A percentile compares a stretch with the other conserved stretches of the same genome.
These are phyloP conservation scores for Comarum palustre DNA, from an alignment of 306 rosid genomes.

Conservation along the genomic window DNA sequence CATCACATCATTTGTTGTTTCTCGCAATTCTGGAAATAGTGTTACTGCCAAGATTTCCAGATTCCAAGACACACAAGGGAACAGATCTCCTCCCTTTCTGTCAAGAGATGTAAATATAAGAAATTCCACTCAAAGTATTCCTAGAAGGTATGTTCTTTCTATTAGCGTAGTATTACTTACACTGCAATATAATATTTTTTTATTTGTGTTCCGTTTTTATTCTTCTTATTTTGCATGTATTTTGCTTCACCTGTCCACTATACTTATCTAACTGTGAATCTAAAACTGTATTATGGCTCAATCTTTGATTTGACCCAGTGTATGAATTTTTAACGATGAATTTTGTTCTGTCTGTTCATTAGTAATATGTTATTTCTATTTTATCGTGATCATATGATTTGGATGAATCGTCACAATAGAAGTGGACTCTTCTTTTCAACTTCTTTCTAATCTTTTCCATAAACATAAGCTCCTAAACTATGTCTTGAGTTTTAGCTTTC, in stretches of 20 bases:
- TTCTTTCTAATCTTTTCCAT: background rate
- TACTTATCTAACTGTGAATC: background rate
- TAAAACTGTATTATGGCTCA: background rate
- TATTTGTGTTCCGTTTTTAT: background rate
- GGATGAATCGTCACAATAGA: background rate
- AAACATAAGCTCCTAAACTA: background rate
- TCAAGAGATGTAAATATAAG: slow-evolving; percentile 37
- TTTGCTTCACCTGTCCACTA: background rate
- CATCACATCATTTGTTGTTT: slow-evolving; percentile 38
- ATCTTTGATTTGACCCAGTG: background rate
- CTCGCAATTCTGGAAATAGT: slow-evolving; percentile 38
- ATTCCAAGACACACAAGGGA: slow-evolving; percentile 38
- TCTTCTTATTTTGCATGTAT: background rate
- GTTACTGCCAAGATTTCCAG: slow-evolving; percentile 47
- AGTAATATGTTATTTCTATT: background rate
- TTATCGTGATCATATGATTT: background rate
- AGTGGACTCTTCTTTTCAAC: background rate
- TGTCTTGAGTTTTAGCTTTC: background rate
- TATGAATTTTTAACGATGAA: slow-evolving; percentile 2
- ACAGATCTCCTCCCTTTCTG: slow-evolving; percentile 38
- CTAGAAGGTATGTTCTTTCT: slow-evolving; percentile 32
- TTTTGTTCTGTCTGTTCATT: background rate
- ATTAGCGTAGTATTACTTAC: background rate
- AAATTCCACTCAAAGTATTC: slow-evolving; percentile 34
- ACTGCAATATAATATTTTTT: background rate